Base-by-base conservation (phyloP, 192 early-diverging fungal genomes). In the Gryganskiella cystojenkinii region DNA sequence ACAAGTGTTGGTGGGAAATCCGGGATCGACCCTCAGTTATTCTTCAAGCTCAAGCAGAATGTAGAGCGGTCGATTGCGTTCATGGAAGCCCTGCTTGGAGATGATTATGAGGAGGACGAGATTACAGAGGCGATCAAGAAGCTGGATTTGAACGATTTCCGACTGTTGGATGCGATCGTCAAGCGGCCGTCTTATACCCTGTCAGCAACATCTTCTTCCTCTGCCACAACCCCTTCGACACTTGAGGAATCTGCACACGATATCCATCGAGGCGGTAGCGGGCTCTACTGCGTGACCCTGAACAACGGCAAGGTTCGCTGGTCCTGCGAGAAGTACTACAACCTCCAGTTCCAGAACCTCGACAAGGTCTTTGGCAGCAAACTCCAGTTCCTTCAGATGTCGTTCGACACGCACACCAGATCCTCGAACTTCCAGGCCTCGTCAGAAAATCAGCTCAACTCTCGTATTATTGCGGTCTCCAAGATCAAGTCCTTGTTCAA, bases 31-130 rank as follows among this genome's bases (percentile, higher is more conserved):
- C 60, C 60, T 42, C 35, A 76, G 4, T 25, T 76, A 20, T 44
- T 57, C 46, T 68, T 57, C 60, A 67, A 62, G 54, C 52, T 31
- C 4, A 67, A 67, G 45, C 31, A 56, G 47, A 76, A 68, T 35
- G 30, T 76, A 14, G 73, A 76, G 35, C 40, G 65, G 43, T 67
- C 73, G 7, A 68, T 76, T 33, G 73, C 65, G 2, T 76, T 68
- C 30, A 67, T 76, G 73, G 65, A 76, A 45, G 44, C 60, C 2
- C 42, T 76, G 2, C 60, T 76, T 7, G 73, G 73, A 3, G 65
- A 63, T 13, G 60, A 76, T 4, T 68, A 76, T 10, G 65, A 64
- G 5, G 73, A 76, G 13, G 60, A 40, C 37, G 37, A 62, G 27
- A 52, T 52, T 13, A 13, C 73, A 15, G 65, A 76, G 28, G 35